Conservation (phyloP, 345 rosid species). For the Xanthoceras sorbifolium region DNA sequence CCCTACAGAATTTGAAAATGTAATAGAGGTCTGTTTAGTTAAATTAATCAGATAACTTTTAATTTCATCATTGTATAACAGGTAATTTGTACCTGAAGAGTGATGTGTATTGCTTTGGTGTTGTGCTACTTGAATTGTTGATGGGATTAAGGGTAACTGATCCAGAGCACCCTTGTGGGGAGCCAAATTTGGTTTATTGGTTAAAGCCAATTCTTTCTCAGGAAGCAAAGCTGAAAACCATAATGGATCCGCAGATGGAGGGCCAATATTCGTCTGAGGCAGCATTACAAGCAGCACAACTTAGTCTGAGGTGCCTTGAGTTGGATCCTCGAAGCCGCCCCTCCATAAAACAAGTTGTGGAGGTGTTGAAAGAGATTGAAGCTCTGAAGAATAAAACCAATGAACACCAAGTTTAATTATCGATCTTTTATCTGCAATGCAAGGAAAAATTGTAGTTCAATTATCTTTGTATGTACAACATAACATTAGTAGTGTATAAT, state of each 20-base stretch:
- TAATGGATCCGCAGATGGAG: constrained; percentile 52
- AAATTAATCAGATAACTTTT: background rate
- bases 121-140: constrained; percentile 61
- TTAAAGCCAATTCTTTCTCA: constrained; percentile 43
- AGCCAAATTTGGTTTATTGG: constrained; percentile 54
- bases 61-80: constrained; percentile 10
- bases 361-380: constrained; percentile 42
- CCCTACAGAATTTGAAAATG: too few relatives aligned
- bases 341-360: constrained; percentile 59
- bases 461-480: too few relatives aligned
- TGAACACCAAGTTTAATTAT: background rate
- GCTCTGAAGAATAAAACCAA: constrained; percentile 28
- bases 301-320: constrained; percentile 45
- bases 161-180: constrained; percentile 35
- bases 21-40: background rate
- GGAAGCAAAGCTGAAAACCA: constrained; percentile 41
- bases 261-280: constrained; percentile 55
- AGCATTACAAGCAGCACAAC: constrained; percentile 42
- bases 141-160: constrained; percentile 55
- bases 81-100: constrained; percentile 71
- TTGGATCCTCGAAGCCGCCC: constrained; percentile 56
- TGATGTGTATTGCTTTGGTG: constrained; percentile 74
- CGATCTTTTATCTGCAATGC: background rate
- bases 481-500: too few relatives aligned
- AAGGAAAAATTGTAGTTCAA: too few relatives aligned